Conservation (phyloP, 352 stramenopile species). For the Phytophthora hybrid region DNA sequence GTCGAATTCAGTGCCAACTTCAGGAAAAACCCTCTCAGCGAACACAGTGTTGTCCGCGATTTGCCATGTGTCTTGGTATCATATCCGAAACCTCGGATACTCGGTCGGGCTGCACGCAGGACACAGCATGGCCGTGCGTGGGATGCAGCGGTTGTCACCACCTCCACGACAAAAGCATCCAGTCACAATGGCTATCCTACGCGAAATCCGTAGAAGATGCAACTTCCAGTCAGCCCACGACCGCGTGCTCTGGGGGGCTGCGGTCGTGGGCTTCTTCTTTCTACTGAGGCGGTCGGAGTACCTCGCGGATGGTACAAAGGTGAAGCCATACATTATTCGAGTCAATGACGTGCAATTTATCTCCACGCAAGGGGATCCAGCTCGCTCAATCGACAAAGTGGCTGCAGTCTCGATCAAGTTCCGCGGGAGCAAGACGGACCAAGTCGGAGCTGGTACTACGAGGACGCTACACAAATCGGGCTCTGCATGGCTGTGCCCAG, state of each 20-base stretch:
- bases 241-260: slow-evolving; percentile 24
- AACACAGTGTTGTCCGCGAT: slow-evolving; percentile 25
- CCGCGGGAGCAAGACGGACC: slow-evolving; percentile 16
- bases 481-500: slow-evolving; percentile 14
- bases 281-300: slow-evolving; percentile 20
- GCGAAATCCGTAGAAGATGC: neutral
- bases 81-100: slow-evolving; percentile 7
- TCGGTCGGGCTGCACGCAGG: slow-evolving; percentile 15
- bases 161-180: slow-evolving; percentile 11
- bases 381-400: neutral
- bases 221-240: slow-evolving; percentile 23
- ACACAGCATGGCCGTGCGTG: slow-evolving; percentile 18
- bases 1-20: neutral
- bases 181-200: neutral
- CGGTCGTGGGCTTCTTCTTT: slow-evolving; percentile 31
- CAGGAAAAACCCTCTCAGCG: neutral
- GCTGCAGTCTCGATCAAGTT: slow-evolving; percentile 11
- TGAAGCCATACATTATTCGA: slow-evolving; percentile 18
- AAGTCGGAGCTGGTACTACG: neutral
- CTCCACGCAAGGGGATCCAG: neutral
- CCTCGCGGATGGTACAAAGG: neutral
- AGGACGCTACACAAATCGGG: slow-evolving; percentile 11
- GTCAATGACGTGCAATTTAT: neutral
- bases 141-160: slow-evolving; percentile 20
- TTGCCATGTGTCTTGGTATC: slow-evolving; percentile 28